These are phyloP conservation scores for Dryas octopetala DNA, from an alignment of 306 rosid species.

Conservation along the genomic window DNA sequence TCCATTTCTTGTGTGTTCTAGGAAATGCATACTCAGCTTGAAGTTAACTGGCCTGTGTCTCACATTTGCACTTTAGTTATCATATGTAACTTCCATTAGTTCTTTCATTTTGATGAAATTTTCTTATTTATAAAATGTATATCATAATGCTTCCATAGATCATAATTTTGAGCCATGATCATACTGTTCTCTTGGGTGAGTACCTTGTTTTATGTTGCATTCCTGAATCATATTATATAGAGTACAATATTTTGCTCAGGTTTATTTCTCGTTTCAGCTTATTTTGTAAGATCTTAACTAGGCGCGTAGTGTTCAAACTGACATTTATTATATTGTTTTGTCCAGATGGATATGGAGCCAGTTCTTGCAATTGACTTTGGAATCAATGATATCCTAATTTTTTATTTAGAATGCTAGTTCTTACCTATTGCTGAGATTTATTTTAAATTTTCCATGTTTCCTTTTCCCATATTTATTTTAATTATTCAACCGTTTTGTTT, in stretches of 20 bases:
- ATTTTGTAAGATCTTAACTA: background rate
- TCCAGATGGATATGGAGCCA: conserved; percentile 77
- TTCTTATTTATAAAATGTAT: background rate
- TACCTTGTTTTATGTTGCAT: background rate
- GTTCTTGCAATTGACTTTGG: conserved; percentile 87
- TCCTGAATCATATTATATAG: background rate
- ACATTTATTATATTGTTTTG: conserved; percentile 20
- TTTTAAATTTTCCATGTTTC: background rate
- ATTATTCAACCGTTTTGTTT: background rate
- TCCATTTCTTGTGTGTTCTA: too few relatives aligned
- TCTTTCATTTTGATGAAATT: background rate
- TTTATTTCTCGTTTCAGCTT: conserved; percentile 1
- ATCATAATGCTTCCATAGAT: background rate
- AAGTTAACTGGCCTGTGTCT: too few relatives aligned
- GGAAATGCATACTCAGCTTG: too few relatives aligned
- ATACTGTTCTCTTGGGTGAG: background rate
- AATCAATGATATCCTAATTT: conserved; percentile 81
- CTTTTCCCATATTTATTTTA: background rate
- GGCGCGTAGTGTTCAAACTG: conserved; percentile 16
- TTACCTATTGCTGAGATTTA: background rate
- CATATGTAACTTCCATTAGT: background rate
- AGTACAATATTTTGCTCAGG: too few relatives aligned
- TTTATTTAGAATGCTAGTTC: background rate
- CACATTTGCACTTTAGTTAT: background rate
- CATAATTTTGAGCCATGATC: background rate